A percentile compares a stretch with the other conserved stretches of the same genome.
phyloP scores from a whole-genome alignment of 306 rosid genomes.

The Calophaca sinica region DNA sequence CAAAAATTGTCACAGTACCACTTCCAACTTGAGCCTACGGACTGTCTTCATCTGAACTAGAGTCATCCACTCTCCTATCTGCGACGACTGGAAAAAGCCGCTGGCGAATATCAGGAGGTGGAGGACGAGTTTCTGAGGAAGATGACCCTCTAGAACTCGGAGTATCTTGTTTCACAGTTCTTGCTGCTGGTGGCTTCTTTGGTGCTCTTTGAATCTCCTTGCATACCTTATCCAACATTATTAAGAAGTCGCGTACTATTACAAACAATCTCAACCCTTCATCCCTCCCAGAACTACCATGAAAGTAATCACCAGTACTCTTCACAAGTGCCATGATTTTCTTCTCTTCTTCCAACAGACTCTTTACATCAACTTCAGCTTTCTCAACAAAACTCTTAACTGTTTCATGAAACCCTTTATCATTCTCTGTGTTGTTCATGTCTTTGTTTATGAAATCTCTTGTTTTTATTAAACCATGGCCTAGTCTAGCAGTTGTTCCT shows the following conservation, averaged over 20 bases:
- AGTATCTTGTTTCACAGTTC: conserved; percentile 53
- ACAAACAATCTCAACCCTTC: conserved; percentile 86
- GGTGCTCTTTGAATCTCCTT: conserved; percentile 62
- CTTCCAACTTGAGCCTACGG: conserved; percentile 58
- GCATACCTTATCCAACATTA: conserved; percentile 90
- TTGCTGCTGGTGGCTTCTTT: conserved; percentile 46
- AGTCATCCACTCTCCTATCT: conserved; percentile 64
- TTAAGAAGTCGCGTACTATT: conserved; percentile 78
- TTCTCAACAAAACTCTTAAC: conserved; percentile 68
- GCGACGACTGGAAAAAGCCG: conserved; percentile 65
- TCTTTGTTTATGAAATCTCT: conserved; percentile 67
- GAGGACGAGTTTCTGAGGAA: conserved; percentile 51
- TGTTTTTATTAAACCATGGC: conserved; percentile 61
- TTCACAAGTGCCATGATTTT: conserved; percentile 83
- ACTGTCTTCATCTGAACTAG: conserved; percentile 90
- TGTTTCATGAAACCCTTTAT: conserved; percentile 56
- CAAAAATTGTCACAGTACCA: conserved; percentile 39
- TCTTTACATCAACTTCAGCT: conserved; percentile 69
- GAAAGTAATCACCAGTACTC: conserved; percentile 94
- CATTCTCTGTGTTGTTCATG: conserved; percentile 49
- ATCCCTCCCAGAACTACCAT: conserved; percentile 85
- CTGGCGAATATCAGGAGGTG: conserved; percentile 59
- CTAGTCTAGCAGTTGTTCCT: conserved; percentile 82
- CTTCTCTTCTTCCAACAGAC: conserved; percentile 76
- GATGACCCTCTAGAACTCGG: conserved; percentile 44